Percentiles rank a stretch among this genome's conserved stretches.
These are phyloP conservation scores for Neurospora tetrasperma DNA, from an alignment of 495 filamentous ascomycete genomes.

Conservation along the genomic window DNA sequence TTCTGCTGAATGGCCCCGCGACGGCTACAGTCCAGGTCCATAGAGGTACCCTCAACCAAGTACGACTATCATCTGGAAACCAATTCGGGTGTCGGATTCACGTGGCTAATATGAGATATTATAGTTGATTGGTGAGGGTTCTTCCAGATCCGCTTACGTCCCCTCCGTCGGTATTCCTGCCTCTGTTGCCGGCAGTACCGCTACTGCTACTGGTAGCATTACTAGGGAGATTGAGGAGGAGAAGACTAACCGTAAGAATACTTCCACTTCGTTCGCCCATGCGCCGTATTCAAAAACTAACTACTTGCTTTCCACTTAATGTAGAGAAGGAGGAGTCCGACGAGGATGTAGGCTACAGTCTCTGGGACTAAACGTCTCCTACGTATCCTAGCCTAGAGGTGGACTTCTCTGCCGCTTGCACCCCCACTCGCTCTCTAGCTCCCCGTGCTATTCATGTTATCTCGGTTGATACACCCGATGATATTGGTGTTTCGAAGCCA, in stretches of 20 bases:
- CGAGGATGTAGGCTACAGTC: slow-evolving; percentile 99
- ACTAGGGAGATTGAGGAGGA: slow-evolving; percentile 61
- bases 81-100: not conserved
- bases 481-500: not conserved
- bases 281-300: no score
- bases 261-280: no score
- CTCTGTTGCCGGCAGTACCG: slow-evolving; percentile 51
- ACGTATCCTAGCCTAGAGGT: no score
- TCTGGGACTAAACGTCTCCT: slow-evolving; percentile 70
- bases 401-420: not conserved
- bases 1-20: not conserved
- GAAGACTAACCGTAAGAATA: slow-evolving; percentile 56
- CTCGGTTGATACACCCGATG: not conserved
- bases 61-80: slow-evolving; percentile 33
- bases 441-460: not conserved
- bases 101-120: slow-evolving; percentile 16
- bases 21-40: not conserved
- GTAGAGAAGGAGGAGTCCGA: slow-evolving; percentile 77
- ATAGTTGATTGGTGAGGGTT: slow-evolving; percentile 86
- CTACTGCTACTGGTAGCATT: slow-evolving; percentile 54
- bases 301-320: slow-evolving; percentile 18
- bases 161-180: slow-evolving; percentile 78
- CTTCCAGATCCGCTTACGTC: slow-evolving; percentile 90
- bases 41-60: slow-evolving; percentile 57
- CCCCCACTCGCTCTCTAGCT: no score